Conservation (phyloP, 2,329 filamentous ascomycete species). For the Colletotrichum neosansevieriae region DNA sequence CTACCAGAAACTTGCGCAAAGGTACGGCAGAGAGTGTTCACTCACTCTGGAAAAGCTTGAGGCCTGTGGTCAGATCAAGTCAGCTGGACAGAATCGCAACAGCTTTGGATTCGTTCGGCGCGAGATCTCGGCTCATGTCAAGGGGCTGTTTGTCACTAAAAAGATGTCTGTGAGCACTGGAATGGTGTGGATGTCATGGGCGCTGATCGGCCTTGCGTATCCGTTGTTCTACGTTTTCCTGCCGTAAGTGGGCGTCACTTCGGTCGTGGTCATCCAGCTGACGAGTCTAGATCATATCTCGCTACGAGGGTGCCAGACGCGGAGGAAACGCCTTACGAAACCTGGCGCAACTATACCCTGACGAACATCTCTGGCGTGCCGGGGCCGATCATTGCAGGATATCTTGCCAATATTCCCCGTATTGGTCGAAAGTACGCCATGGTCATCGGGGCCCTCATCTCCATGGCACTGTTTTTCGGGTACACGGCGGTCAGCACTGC, state of each 20-base stretch:
- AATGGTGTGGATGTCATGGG: slow-evolving; percentile 78
- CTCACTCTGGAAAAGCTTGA: slow-evolving; percentile 57
- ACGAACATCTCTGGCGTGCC: slow-evolving; percentile 76
- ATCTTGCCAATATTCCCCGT: slow-evolving; percentile 69
- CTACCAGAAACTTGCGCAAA: slow-evolving; percentile 52
- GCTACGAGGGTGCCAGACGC: slow-evolving; percentile 23
- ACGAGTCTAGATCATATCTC: slow-evolving; percentile 22
- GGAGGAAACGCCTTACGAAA: slow-evolving; percentile 51
- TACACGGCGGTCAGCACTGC: slow-evolving; percentile 76
- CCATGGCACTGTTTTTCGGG: slow-evolving; percentile 79
- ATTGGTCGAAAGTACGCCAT: slow-evolving; percentile 75
- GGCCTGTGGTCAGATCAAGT: slow-evolving; percentile 57
- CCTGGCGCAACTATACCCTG: slow-evolving; percentile 80
- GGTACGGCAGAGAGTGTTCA: slow-evolving; percentile 54
- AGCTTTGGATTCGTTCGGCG: slow-evolving; percentile 15
- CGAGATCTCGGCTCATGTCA: slow-evolving; percentile 63
- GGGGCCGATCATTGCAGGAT: slow-evolving; percentile 76
- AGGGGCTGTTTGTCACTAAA: slow-evolving; percentile 73
- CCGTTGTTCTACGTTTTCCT: slow-evolving; percentile 83
- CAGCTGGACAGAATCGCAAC: slow-evolving; percentile 47
- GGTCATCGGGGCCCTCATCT: slow-evolving; percentile 74
- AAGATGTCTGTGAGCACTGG: slow-evolving; percentile 71
- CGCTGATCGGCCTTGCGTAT: slow-evolving; percentile 77
- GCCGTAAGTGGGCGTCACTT: slow-evolving; percentile 54
- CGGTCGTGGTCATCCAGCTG: background rate